Percentiles rank a stretch among this genome's conserved stretches.
phyloP scores from a whole-genome alignment of 164 flowering plant genomes.

The Aristolochia contorta region DNA sequence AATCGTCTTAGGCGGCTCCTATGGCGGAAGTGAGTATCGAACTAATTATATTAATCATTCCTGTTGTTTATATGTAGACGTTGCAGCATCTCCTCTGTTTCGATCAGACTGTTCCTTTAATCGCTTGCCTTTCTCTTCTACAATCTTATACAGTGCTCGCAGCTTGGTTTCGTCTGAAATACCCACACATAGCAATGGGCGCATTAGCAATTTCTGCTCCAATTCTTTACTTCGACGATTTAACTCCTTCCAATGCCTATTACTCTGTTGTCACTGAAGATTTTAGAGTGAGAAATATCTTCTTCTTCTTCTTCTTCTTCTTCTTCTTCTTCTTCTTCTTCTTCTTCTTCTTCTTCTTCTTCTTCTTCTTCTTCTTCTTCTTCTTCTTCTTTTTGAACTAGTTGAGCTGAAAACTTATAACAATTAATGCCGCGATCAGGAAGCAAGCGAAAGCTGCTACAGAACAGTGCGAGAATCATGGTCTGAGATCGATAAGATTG shows the following conservation, averaged over 20 bases:
- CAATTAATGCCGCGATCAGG: constrained; percentile 16
- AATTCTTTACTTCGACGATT: constrained; percentile 46
- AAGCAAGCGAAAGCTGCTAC: constrained; percentile 40
- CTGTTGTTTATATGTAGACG: too few relatives aligned
- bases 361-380: too few relatives aligned
- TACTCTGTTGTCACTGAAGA: constrained; percentile 31
- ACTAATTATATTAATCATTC: too few relatives aligned
- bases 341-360: too few relatives aligned
- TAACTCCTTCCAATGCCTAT: constrained; percentile 35
- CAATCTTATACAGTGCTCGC: constrained; percentile 47
- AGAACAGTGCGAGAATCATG: constrained; percentile 37
- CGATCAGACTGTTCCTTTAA: too few relatives aligned
- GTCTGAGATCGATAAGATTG: constrained; percentile 39
- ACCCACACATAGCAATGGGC: constrained; percentile 50
- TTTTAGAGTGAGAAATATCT: constrained; percentile 23
- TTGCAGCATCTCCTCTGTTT: too few relatives aligned
- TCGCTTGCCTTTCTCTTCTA: too few relatives aligned
- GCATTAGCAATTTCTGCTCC: constrained; percentile 76
- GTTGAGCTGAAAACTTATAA: too few relatives aligned
- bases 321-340: too few relatives aligned
- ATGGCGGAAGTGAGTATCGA: constrained; percentile 54
- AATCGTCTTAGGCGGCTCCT: constrained; percentile 60
- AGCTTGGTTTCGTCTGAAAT: constrained; percentile 61
- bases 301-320: too few relatives aligned
- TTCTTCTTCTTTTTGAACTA: too few relatives aligned